These are phyloP conservation scores for Fusarium verticillioides DNA, from an alignment of 2,329 filamentous ascomycete species.

Conservation along the genomic window DNA sequence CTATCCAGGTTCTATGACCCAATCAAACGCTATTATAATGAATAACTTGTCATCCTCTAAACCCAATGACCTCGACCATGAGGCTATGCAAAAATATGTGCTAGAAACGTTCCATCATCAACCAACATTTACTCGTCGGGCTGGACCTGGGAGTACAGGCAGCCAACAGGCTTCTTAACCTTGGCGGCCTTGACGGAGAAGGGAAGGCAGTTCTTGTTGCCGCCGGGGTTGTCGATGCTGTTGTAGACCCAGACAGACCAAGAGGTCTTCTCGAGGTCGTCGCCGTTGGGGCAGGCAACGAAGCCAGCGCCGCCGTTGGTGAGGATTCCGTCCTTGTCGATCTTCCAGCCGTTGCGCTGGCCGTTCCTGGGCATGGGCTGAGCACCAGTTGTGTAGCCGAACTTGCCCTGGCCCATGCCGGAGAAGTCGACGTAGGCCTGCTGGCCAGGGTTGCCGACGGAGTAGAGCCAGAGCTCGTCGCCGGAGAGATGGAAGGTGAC, in stretches of 20 bases:
- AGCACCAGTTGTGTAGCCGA: conserved; percentile 63
- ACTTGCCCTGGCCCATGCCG: conserved; percentile 66
- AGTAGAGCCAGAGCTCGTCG: conserved; percentile 60
- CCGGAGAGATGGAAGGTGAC: conserved; percentile 63
- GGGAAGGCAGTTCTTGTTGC: conserved; percentile 52
- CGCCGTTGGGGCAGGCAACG: conserved; percentile 63
- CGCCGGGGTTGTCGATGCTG: conserved; percentile 50
- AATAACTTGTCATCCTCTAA: background rate
- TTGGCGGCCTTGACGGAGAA: conserved; percentile 48
- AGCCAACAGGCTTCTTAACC: conserved; percentile 49
- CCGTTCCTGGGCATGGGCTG: conserved; percentile 52
- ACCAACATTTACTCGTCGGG: conserved; percentile 2
- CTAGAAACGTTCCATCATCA: background rate
- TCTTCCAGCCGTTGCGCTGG: conserved; percentile 60
- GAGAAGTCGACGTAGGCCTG: conserved; percentile 65
- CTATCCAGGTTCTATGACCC: background rate
- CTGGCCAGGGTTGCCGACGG: conserved; percentile 53
- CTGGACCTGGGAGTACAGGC: conserved; percentile 48
- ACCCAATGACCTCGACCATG: background rate
- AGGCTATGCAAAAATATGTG: background rate
- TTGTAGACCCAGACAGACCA: conserved; percentile 54
- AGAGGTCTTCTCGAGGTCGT: conserved; percentile 42
- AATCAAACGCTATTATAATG: conserved; percentile 11
- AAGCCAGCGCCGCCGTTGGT: conserved; percentile 57
- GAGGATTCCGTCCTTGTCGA: conserved; percentile 58